Conservation (phyloP, 2,329 filamentous ascomycete genomes). For the Hypoxylon rubiginosum region DNA sequence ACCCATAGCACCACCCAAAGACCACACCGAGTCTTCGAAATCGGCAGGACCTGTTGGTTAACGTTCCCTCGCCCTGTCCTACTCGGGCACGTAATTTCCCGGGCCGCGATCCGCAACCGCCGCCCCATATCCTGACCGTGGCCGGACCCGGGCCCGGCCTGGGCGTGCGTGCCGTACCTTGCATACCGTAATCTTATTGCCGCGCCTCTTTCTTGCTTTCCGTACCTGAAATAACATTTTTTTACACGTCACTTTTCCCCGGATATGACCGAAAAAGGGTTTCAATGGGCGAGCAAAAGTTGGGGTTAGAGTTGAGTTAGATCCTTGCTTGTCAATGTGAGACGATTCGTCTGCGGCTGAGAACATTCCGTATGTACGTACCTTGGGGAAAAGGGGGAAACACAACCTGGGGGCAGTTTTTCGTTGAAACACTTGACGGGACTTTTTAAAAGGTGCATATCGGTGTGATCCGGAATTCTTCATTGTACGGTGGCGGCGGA, state of each 20-base stretch:
- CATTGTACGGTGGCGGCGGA: constrained; percentile 1
- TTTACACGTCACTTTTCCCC: not conserved
- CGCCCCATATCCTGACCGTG: not conserved
- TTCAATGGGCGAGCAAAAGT: not conserved
- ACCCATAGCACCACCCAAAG: not conserved
- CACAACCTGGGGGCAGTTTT: not conserved
- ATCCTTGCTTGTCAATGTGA: not conserved
- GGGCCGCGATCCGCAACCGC: constrained; percentile 1
- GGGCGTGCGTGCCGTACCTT: not conserved
- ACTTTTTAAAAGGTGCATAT: not conserved
- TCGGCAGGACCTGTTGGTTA: not conserved
- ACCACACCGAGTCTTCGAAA: not conserved
- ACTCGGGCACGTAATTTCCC: constrained; percentile 5
- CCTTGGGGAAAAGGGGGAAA: not conserved
- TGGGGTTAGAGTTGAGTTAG: not conserved
- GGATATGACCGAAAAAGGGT: not conserved
- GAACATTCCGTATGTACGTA: too few relatives aligned
- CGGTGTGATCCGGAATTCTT: not conserved
- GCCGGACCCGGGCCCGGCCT: constrained; percentile 4
- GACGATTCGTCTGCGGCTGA: not conserved
- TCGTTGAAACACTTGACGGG: not conserved
- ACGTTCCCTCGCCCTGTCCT: not conserved
- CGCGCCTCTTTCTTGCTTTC: not conserved
- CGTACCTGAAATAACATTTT: not conserved
- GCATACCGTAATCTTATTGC: not conserved